Base-by-base conservation (phyloP, 306 rosid genomes). In the Aeschynomene evenia region DNA sequence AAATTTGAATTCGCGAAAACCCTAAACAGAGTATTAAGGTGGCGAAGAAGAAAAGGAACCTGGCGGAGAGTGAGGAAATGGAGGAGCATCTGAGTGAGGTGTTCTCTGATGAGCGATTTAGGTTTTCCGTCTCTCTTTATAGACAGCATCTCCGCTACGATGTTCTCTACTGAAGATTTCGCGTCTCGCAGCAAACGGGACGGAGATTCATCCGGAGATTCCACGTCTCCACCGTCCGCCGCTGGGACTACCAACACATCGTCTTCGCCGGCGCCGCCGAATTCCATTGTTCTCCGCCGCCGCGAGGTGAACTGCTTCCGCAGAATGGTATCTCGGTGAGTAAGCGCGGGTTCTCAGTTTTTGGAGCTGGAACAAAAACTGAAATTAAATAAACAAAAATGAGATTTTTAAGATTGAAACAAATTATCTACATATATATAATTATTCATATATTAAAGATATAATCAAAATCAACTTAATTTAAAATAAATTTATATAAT, bases 11-110 rank as follows among this genome's bases (percentile, higher is more conserved):
- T 10, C 18, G 59, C 15, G 24, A 55, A n/a, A 86, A 19, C 78
- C 81, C 85, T 50, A 66, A 68, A 45, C 40, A 5, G 34, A 57
- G 12, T 11, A 15, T 31, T 9, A 52, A 5, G 16, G 48, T 4
- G 36, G 51, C 51, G 21, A 45, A 45, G 3, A 45, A 45, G 3
- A 28, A 28, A 4, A 40, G 43, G 81, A 39, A 89, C 96, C 95
- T 90, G 95, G 63, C 87, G 91, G 70, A 90, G 96, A 37, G 80
- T 84, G 84, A 90, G 69, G 53, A 90, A 88, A 73, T 82, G 81
- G 18, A 90, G 84, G 85, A 84, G 78, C 87, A 85, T 88, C 73
- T 84, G 95, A 4, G 96, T 88, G 54, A 79, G 78, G 68, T 82
- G 86, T 56, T 90, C 95, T 55, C 90, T 60, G 73, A 84, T 84